These are phyloP conservation scores for Sugiyamaella japonica DNA, from an alignment of 1,139 yeast genomes.

Conservation along the genomic window DNA sequence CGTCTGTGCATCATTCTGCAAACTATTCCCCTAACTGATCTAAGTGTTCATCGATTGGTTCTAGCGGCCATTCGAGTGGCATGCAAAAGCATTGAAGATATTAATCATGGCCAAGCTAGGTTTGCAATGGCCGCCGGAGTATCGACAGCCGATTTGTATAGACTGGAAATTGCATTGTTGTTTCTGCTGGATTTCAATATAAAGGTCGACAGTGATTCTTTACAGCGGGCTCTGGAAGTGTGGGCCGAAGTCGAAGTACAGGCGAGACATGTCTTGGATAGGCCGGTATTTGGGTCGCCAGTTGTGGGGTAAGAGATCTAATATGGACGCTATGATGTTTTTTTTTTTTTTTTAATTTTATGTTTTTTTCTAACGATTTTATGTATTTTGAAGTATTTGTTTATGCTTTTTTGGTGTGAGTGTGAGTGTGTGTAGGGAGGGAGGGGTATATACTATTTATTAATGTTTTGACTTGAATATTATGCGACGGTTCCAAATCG, in stretches of 20 bases:
- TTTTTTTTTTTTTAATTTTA: neutral
- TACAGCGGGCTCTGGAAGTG: constrained; percentile 32
- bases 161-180: constrained; percentile 51
- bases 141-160: constrained; percentile 45
- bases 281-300: constrained; percentile 10
- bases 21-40: constrained; percentile 42
- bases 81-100: constrained; percentile 54
- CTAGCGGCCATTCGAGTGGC: constrained; percentile 53
- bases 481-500: neutral
- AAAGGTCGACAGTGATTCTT: constrained; percentile 35
- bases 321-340: neutral
- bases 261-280: constrained; percentile 17
- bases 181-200: constrained; percentile 43
- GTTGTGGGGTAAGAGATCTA: neutral
- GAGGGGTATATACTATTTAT: constrained; percentile 3
- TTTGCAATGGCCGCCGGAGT: constrained; percentile 57
- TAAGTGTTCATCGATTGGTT: constrained; percentile 50
- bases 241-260: constrained; percentile 31
- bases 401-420: constrained; percentile 1
- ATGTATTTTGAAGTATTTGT: constrained; percentile 5
- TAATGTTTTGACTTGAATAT: neutral
- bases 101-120: constrained; percentile 50
- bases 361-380: constrained; percentile 4
- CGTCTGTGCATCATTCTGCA: constrained; percentile 38
- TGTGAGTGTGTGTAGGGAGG: no score